Conservation (phyloP, 1,284 basidiomycete genomes). For the Austroboletus novae-zelandiae region DNA sequence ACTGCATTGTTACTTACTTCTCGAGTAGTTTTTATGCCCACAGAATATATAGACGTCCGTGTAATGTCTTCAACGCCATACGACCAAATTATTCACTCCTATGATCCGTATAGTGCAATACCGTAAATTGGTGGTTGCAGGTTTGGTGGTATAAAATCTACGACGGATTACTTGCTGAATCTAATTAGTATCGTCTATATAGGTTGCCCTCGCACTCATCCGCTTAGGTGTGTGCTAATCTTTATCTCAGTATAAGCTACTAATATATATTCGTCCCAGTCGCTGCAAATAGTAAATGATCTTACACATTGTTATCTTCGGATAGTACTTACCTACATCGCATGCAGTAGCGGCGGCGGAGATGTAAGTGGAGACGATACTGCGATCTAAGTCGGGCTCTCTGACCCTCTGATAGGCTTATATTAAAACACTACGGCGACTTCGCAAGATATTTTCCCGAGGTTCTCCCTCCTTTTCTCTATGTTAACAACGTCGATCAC, state of each 20-base stretch:
- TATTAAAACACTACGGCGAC: constrained; percentile 9
- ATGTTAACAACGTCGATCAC: neutral
- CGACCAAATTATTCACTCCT: neutral
- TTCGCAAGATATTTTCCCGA: constrained; percentile 15
- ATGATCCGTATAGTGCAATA: constrained; percentile 15
- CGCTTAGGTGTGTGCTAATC: constrained; percentile 16
- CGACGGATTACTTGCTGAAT: neutral
- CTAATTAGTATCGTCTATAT: neutral
- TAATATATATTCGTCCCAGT: constrained; percentile 6
- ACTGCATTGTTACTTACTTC: neutral
- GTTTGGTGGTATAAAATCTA: constrained; percentile 15
- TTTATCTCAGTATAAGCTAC: neutral
- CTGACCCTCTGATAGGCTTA: constrained; percentile 9
- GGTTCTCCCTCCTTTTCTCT: constrained; percentile 3
- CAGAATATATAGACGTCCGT: constrained; percentile 27
- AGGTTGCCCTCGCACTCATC: constrained; percentile 17
- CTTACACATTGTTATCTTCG: neutral
- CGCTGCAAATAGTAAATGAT: constrained; percentile 19
- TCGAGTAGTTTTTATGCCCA: constrained; percentile 22
- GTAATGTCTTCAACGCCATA: neutral
- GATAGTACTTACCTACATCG: neutral
- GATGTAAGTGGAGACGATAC: constrained; percentile 14
- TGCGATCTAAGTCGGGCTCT: neutral
- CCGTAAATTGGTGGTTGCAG: constrained; percentile 13
- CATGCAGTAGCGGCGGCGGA: constrained; percentile 19